Conservation (phyloP, 768 basidiomycete genomes). For the Wakefieldia striispora region DNA sequence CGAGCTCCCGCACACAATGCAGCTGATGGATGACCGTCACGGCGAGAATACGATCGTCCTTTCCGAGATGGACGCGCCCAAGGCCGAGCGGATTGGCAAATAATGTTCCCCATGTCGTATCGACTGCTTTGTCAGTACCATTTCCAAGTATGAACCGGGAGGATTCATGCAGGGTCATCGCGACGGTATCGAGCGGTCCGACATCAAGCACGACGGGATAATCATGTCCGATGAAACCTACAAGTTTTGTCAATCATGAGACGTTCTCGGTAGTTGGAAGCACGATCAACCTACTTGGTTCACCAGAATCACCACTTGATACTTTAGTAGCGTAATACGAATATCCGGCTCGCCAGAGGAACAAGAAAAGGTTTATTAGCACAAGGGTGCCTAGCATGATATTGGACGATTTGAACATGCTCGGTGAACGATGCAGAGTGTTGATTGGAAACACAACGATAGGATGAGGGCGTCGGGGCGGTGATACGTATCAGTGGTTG, state of each 20-base stretch:
- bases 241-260: neutral
- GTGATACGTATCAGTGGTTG: too few relatives aligned
- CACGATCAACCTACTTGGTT: neutral
- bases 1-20: conserved; percentile 9
- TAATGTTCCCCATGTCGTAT: conserved; percentile 9
- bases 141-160: conserved; percentile 1
- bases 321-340: neutral
- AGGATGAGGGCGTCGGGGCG: too few relatives aligned
- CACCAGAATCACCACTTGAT: neutral
- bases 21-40: conserved; percentile 9
- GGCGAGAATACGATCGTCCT: conserved; percentile 4
- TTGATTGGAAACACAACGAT: neutral
- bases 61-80: conserved; percentile 7
- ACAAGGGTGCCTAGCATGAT: neutral
- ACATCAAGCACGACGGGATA: conserved; percentile 7
- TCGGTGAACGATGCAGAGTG: neutral
- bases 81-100: conserved; percentile 11
- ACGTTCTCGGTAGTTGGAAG: neutral
- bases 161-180: conserved; percentile 12
- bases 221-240: conserved; percentile 8
- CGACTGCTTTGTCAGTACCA: conserved; percentile 1
- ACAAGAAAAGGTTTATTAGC: neutral
- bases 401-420: neutral
- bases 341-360: conserved; percentile 4
- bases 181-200: conserved; percentile 5